phyloP scores from a whole-genome alignment of 108 stramenopile genomes.

The Thalassiosira profunda region DNA sequence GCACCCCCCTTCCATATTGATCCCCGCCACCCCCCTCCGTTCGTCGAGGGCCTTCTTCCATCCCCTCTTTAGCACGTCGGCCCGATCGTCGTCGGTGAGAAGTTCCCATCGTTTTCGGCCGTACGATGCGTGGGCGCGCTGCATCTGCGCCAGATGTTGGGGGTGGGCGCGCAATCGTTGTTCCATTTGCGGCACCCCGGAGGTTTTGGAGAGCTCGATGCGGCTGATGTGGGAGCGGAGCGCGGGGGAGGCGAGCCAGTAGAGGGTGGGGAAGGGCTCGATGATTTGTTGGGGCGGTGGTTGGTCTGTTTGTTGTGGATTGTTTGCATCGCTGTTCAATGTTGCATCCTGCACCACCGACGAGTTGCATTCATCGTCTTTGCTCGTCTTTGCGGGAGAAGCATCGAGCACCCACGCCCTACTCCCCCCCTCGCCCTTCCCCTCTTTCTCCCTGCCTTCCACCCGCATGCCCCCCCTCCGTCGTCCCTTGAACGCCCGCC shows the following conservation, averaged over 20 bases:
- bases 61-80: conserved; percentile 30
- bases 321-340: too few relatives aligned
- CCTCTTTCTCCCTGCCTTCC: too few relatives aligned
- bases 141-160: conserved; percentile 58
- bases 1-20: conserved; percentile 41
- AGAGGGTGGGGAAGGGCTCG: conserved; percentile 90
- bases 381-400: neutral
- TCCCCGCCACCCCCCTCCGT: conserved; percentile 80
- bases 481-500: conserved; percentile 60
- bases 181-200: conserved; percentile 50
- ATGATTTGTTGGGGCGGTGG: conserved; percentile 42
- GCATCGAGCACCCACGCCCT: conserved; percentile 3
- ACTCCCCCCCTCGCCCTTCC: too few relatives aligned
- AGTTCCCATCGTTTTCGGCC: conserved; percentile 59
- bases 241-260: conserved; percentile 80
- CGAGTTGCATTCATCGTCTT: neutral
- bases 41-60: conserved; percentile 56
- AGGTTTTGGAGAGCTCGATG: conserved; percentile 58
- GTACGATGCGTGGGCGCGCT: conserved; percentile 74
- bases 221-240: conserved; percentile 61
- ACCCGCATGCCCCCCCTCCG: conserved; percentile 35
- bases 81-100: conserved; percentile 51
- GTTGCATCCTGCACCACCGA: conserved; percentile 1
- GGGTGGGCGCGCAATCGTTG: conserved; percentile 32
- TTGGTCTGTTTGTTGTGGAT: too few relatives aligned